Evolutionary conservation across 495 filamentous ascomycete genomes (phyloP), one percentile per base, ranked within the genome.

Genomic region (Podospora australis): DNA sequence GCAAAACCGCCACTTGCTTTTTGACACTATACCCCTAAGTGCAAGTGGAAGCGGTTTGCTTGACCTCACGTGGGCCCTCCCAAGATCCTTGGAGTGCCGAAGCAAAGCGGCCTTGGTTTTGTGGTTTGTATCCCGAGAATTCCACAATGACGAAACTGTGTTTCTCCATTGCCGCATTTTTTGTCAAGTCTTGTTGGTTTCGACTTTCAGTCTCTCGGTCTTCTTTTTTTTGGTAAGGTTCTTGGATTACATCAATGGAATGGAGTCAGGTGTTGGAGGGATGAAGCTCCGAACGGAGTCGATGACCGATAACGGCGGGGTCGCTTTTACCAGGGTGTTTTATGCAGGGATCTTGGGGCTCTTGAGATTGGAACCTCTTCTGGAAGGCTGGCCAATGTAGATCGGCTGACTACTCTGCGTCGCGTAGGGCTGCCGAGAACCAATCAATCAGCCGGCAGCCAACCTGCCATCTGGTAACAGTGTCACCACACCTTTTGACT

Each of bases 21-120:
- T 40, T 59, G 52, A 49, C 64, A 66, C 73, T 78, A 78, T 70
- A 73, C 78, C 77, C 70, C 75, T 80, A 83, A 84, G 78, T 81
- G 80, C 81, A 84, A 70, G 77, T 82, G 57, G 65, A 75, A 60
- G 70, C 75, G 54, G 44, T 34, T 40, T n/a, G 29, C 35, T 21
- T 21, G 10, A n/a, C 9, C 48, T 53, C 46, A 56, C 56, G 54
- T 59, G 56, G 49, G 38, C 28, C 43, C n/a, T n/a, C n/a, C n/a
- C 44, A 34, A 25, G 39, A 48, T 49, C 44, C 35, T 43, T 43
- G 41, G 8, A 10, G 41, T 50, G 42, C 54, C 54, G 54, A 57
- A 25, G 43, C 45, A 39, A 50, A 57, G 46, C 54, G 54, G 35
- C 21, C 29, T 32, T 30, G 30, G n/a, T 1, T 2, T 10, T 22